A percentile compares a stretch with the other conserved stretches of the same genome.
These are phyloP conservation scores for Kalanchoe fedtschenkoi DNA, from an alignment of 164 flowering plant species.

Conservation along the genomic window DNA sequence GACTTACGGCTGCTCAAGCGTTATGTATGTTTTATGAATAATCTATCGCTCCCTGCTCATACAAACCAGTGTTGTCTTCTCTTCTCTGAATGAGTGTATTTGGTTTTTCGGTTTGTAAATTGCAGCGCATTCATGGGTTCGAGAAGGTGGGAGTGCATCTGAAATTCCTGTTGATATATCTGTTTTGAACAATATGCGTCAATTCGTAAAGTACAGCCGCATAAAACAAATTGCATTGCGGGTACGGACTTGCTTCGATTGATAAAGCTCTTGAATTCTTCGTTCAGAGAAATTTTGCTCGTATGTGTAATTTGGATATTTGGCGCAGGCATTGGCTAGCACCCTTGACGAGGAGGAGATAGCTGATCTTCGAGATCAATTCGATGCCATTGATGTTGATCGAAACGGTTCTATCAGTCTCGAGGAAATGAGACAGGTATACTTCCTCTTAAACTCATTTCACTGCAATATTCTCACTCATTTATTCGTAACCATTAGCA, in stretches of 20 bases:
- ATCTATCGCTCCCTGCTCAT: too few relatives aligned
- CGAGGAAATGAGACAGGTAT: conserved; percentile 93
- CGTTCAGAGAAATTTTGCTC: not conserved
- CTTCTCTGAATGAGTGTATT: not conserved
- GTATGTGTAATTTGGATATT: not conserved
- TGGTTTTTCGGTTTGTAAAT: not conserved
- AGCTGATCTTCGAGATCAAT: conserved; percentile 76
- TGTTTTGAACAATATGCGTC: conserved; percentile 79
- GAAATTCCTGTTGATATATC: conserved; percentile 96
- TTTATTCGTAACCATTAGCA: too few relatives aligned
- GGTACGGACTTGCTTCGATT: conserved; percentile 30
- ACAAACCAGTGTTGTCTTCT: too few relatives aligned
- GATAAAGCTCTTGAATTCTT: not conserved
- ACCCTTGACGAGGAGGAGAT: conserved; percentile 83
- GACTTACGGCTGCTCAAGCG: conserved; percentile 98
- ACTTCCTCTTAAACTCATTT: not conserved
- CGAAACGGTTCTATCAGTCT: conserved; percentile 89
- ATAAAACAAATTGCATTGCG: conserved; percentile 90
- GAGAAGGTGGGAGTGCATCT: conserved; percentile 95
- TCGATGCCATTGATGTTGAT: conserved; percentile 94
- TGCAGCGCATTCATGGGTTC: conserved; percentile 96
- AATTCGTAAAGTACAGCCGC: conserved; percentile 90
- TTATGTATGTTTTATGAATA: conserved; percentile 64
- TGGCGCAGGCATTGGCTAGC: conserved; percentile 75
- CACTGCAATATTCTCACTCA: too few relatives aligned